Evolutionary conservation across 2,329 filamentous ascomycete species (phyloP).

Genomic region (Exophiala bonariae): DNA sequence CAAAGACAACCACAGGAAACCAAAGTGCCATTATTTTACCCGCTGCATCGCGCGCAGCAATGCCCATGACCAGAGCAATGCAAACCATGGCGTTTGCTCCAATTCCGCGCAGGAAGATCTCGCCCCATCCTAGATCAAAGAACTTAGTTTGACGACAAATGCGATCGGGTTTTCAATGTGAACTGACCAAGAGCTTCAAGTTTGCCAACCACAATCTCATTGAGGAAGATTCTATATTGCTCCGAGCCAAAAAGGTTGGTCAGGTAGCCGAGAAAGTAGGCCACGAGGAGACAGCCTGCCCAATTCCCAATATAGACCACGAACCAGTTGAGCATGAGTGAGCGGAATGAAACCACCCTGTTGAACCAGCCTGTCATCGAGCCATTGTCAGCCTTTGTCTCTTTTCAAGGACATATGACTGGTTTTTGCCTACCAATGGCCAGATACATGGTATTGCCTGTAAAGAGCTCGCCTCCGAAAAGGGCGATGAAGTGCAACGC

Average conservation of each 20-base stretch:
- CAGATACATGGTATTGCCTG: conserved; percentile 4
- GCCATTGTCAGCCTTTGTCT: background rate
- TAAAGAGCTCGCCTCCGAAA: conserved; percentile 4
- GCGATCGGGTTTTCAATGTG: no score
- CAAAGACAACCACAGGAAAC: conserved; percentile 7
- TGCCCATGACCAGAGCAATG: background rate
- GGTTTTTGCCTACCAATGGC: background rate
- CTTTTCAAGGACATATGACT: no score
- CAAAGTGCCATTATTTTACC: conserved; percentile 4
- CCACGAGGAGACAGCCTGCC: conserved; percentile 1
- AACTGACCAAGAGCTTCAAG: conserved; percentile 4
- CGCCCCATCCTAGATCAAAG: conserved; percentile 2
- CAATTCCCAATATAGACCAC: conserved; percentile 9
- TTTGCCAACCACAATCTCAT: conserved; percentile 1
- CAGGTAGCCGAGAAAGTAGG: conserved; percentile 8
- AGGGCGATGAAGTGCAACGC: conserved; percentile 3
- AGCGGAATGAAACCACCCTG: background rate
- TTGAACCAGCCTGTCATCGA: conserved; percentile 4
- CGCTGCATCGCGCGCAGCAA: background rate
- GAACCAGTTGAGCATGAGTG: conserved; percentile 3
- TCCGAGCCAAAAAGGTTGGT: background rate
- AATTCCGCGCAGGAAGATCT: conserved; percentile 1
- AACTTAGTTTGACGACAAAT: no score
- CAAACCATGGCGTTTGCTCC: conserved; percentile 5
- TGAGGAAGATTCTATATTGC: conserved; percentile 3